Conservation (phyloP, 2,329 filamentous ascomycete species). For the Onygenales sp. region DNA sequence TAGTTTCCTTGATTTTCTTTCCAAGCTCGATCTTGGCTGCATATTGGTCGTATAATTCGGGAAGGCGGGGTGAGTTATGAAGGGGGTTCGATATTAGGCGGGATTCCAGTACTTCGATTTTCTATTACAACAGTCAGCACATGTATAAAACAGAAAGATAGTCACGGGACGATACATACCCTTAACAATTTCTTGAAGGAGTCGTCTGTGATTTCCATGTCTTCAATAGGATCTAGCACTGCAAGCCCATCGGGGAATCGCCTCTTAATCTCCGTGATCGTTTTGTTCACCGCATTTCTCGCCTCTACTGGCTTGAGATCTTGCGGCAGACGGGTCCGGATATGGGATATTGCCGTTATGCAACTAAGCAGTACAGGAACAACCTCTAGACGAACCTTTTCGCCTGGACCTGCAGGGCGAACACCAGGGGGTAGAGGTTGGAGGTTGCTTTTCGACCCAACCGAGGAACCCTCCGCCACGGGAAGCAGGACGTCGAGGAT, state of each 20-base stretch:
- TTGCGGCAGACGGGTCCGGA: conserved; percentile 73
- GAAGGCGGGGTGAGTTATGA: conserved; percentile 77
- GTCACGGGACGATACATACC: conserved; percentile 27
- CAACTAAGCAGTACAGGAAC: conserved; percentile 81
- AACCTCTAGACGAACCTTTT: conserved; percentile 65
- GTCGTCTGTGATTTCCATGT: conserved; percentile 90
- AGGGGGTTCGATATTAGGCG: conserved; percentile 80
- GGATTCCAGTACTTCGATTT: conserved; percentile 95
- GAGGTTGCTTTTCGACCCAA: conserved; percentile 48
- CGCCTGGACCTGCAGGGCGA: conserved; percentile 50
- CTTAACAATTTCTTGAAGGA: conserved; percentile 82
- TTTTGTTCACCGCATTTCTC: conserved; percentile 57
- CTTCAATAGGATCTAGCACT: conserved; percentile 83
- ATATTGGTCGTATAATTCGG: conserved; percentile 80
- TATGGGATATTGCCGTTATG: conserved; percentile 72
- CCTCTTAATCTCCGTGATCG: conserved; percentile 67
- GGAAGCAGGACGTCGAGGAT: conserved; percentile 73
- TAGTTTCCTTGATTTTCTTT: conserved; percentile 75
- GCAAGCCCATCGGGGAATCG: conserved; percentile 90
- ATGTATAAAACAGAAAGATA: background rate
- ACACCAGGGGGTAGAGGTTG: conserved; percentile 57
- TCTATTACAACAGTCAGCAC: conserved; percentile 41
- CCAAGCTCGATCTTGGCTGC: conserved; percentile 65
- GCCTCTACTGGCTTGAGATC: conserved; percentile 62
- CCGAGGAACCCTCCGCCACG: conserved; percentile 44